phyloP scores from a whole-genome alignment of 2,329 filamentous ascomycete genomes.

The Bipolaris sorokiniana region DNA sequence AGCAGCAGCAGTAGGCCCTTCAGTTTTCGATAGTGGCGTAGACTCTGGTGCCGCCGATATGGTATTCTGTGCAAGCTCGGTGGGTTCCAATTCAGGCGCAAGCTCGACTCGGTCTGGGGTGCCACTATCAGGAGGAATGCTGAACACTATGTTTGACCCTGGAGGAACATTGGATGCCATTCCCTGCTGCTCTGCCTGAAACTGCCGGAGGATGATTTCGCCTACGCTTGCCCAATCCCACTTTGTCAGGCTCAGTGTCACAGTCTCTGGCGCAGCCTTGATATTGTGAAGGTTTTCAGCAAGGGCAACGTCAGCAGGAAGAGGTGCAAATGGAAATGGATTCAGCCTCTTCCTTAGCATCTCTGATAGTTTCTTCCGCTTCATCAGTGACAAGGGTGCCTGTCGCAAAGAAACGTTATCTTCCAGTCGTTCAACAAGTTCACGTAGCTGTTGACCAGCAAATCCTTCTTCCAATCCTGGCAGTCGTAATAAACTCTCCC shows the following conservation, averaged over 20 bases:
- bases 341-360: slow-evolving; percentile 62
- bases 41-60: slow-evolving; percentile 13
- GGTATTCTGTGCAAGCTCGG: slow-evolving; percentile 10
- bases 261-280: slow-evolving; percentile 44
- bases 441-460: slow-evolving; percentile 45
- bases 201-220: slow-evolving; percentile 54
- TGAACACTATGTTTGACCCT: slow-evolving; percentile 52
- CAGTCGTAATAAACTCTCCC: slow-evolving; percentile 61
- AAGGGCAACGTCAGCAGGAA: slow-evolving; percentile 45
- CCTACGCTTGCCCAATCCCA: slow-evolving; percentile 59
- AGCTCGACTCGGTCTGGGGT: slow-evolving; percentile 27
- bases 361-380: slow-evolving; percentile 57
- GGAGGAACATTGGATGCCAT: slow-evolving; percentile 34
- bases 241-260: slow-evolving; percentile 44
- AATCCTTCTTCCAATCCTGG: slow-evolving; percentile 56
- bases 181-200: slow-evolving; percentile 51
- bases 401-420: slow-evolving; percentile 63
- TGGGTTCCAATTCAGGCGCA: slow-evolving; percentile 3
- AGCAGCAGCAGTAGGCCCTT: slow-evolving; percentile 1
- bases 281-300: slow-evolving; percentile 20
- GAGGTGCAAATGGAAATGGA: slow-evolving; percentile 55
- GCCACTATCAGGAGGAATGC: slow-evolving; percentile 44
- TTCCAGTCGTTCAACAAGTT: slow-evolving; percentile 57
- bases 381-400: slow-evolving; percentile 57
- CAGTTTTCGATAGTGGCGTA: slow-evolving; percentile 6